Evolutionary conservation across 768 basidiomycete species (phyloP), one percentile per base, ranked within the genome.

Genomic region (Kwoniella bestiolae): DNA sequence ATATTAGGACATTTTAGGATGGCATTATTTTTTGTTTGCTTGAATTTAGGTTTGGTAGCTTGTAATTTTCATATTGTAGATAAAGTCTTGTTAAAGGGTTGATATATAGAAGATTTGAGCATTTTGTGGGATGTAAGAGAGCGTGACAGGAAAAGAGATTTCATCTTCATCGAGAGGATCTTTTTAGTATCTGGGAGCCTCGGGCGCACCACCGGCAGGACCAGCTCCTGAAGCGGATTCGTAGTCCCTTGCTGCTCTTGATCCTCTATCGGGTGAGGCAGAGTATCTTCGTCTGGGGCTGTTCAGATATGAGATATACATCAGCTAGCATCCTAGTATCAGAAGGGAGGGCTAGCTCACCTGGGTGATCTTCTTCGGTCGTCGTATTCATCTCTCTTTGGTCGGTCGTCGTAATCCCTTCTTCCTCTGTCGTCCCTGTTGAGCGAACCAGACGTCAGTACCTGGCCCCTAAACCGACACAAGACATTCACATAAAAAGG

Each of bases 211-310:
- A 16, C 44, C 56, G 31, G 63, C 62, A 50, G 55, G 34, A 49
- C 55, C 60, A 52, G 76, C 56, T 45, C 23, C 64, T 38, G 75
- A 63, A 38, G n/a, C n/a, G n/a, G 66, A 72, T 26, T 79, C 77
- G 51, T 80, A 75, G 46, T 78, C 74, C 45, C 71, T 65, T 50
- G 71, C 47, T 32, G 64, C 66, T 47, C 66, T 63, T 16, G 74
- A 67, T 53, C 79, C 70, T 38, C 77, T 77, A 56, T 79, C 78
- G 28, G 76, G 75, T 11, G 77, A 76, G 45, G 60, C 68, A 46
- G 74, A 75, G 56, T 72, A 72, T 60, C 77, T 64, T 50, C 76
- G 63, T 28, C 71, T 69, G 14, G 75, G 70, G 45, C 70, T 67
- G 49, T 18, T 6, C 25, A 46, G 14, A 29, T 51, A 29, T n/a